Evolutionary conservation across 2,329 filamentous ascomycete genomes (phyloP), one percentile per base, ranked within the genome.

Genomic region (Trichoderma guizhouense): DNA sequence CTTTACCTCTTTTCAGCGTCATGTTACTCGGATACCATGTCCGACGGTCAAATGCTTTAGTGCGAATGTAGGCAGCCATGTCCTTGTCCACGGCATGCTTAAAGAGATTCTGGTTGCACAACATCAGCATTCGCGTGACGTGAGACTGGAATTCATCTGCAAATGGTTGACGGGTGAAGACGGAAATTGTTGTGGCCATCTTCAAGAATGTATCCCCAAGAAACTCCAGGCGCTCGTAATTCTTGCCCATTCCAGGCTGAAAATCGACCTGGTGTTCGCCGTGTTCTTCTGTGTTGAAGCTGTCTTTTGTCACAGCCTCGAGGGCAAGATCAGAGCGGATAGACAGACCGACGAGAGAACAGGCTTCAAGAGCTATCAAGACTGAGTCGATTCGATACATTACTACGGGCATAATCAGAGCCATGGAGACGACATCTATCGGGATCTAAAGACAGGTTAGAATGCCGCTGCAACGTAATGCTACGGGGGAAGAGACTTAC

Each of bases 141-240:
- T 99, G 96, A 76, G 93, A 96, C 71, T 93, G 90, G 63, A 91
- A 97, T 78, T 99, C 96, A 74, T 94, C 90, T 73, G 92, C 89
- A 62, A 92, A 88, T 0, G 94, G 93, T 24, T 92, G 90, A 32
- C 90, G 86, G 1, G 92, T 91, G 78, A 92, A 98, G 0, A 97
- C 85, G 0, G 94, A 91, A 68, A 99, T 94, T 0, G 95, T 95
- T 0, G 95, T 98, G 12, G 93, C 93, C 91, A 98, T 95, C 82
- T 99, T 99, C 72, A 99, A 86, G 77, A 98, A 97, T 39, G 92
- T 93, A 79, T 99, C 96, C 0, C 96, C 96, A 2, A 98, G 86
- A 72, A 98, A 97, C 77, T 99, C 96, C 0, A 98, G 86, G 14
- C 96, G 89, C 80, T 99, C 96, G 77, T 99, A 99, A 76, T 98